A percentile compares a stretch with the other conserved stretches of the same genome.
These are phyloP conservation scores for Caryocar brasiliense DNA, from an alignment of 441 rosid genomes.

Conservation along the genomic window DNA sequence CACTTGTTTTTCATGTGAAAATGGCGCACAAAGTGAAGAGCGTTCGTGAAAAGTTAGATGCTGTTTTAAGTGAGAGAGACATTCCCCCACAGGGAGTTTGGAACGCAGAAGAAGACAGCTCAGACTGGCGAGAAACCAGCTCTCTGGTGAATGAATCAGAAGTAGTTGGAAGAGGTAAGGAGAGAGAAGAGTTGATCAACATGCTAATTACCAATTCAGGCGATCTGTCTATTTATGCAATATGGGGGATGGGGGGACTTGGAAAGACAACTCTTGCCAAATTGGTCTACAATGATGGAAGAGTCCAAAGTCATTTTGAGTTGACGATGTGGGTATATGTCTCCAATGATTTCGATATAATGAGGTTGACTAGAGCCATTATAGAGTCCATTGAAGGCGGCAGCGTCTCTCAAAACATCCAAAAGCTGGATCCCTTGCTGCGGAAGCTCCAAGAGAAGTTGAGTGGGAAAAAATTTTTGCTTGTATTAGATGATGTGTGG, in stretches of 20 bases:
- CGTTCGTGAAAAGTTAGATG: neutral
- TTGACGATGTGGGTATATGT: slow-evolving; percentile 19
- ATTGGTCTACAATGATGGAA: slow-evolving; percentile 7
- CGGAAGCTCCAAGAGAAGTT: neutral
- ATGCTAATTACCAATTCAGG: neutral
- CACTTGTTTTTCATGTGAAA: neutral
- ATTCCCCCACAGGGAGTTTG: neutral
- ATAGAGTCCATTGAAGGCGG: neutral
- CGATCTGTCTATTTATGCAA: slow-evolving; percentile 3
- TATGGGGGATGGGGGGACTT: slow-evolving; percentile 18
- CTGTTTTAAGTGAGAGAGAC: neutral
- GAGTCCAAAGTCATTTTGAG: slow-evolving; percentile 7
- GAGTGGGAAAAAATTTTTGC: slow-evolving; percentile 9
- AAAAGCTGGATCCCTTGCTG: slow-evolving; percentile 9
- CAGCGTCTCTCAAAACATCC: neutral
- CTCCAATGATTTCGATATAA: slow-evolving; percentile 5
- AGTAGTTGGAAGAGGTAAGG: slow-evolving; percentile 15
- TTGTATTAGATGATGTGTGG: slow-evolving; percentile 20
- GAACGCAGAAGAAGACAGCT: neutral
- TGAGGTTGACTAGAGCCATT: too few species aligned
- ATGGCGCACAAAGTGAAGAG: slow-evolving; percentile 1
- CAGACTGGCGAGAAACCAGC: slow-evolving; percentile 10
- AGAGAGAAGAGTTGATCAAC: slow-evolving; percentile 4
- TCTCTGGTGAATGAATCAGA: neutral
- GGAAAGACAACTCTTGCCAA: slow-evolving; percentile 25